Conservation (phyloP, 768 basidiomycete species). For the Kwoniella dendrophila region DNA sequence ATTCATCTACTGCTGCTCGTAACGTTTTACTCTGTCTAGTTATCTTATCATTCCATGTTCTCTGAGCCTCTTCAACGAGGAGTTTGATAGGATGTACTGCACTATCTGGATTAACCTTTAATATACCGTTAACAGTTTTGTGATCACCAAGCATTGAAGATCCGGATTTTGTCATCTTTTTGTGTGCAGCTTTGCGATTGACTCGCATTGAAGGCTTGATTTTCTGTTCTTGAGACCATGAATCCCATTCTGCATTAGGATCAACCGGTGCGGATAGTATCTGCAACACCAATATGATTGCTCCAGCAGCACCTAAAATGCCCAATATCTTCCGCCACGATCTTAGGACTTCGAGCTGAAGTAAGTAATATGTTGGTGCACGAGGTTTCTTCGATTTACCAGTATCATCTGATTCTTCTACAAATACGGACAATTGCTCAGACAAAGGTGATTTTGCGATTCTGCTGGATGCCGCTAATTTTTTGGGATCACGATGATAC, state of each 20-base stretch:
- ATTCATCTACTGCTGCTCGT: constrained; percentile 57
- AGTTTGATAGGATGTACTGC: constrained; percentile 53
- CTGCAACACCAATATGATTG: neutral
- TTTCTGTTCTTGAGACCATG: neutral
- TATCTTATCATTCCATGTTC: constrained; percentile 51
- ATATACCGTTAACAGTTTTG: constrained; percentile 32
- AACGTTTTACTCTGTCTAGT: constrained; percentile 57
- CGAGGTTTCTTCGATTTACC: neutral
- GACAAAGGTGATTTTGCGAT: neutral
- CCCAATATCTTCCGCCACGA: neutral
- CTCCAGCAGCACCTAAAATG: neutral
- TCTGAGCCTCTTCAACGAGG: constrained; percentile 45
- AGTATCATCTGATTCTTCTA: neutral
- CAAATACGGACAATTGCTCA: neutral
- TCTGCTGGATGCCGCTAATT: neutral
- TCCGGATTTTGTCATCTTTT: neutral
- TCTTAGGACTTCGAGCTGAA: neutral
- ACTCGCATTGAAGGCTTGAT: neutral
- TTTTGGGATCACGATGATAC: neutral
- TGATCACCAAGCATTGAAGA: constrained; percentile 10
- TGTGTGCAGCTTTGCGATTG: neutral
- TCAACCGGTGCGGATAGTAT: neutral
- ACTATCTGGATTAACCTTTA: constrained; percentile 44
- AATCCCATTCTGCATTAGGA: neutral
- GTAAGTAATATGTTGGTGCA: neutral